Conservation (phyloP, 2,329 filamentous ascomycete genomes). For the Colletotrichum sp. region DNA sequence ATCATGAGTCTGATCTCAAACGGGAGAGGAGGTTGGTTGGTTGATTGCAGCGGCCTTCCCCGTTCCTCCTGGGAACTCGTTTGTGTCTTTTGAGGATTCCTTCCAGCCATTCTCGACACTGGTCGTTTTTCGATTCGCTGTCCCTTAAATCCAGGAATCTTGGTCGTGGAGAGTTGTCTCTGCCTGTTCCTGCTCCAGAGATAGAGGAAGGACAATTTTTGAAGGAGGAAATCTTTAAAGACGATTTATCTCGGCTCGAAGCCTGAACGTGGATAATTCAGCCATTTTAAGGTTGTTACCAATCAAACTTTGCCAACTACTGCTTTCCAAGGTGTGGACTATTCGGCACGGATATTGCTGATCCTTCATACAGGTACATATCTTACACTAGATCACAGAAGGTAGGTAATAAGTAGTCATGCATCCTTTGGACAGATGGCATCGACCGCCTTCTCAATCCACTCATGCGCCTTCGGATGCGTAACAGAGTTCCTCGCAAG, state of each 20-base stretch:
- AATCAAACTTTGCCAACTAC: background rate
- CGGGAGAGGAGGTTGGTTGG: background rate
- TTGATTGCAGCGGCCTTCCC: background rate
- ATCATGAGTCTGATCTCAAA: background rate
- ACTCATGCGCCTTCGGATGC: background rate
- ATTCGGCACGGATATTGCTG: background rate
- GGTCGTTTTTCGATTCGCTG: rapidly evolving
- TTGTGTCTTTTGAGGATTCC: background rate
- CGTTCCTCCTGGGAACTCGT: background rate
- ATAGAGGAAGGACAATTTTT: background rate
- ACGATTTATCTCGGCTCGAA: background rate
- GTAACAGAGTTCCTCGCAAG: background rate
- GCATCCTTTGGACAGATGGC: background rate
- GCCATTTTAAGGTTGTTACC: background rate
- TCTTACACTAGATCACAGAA: background rate
- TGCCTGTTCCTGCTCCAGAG: rapidly evolving
- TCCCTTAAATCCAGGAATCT: rapidly evolving
- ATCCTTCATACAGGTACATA: background rate
- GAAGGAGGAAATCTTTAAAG: rapidly evolving
- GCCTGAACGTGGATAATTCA: rapidly evolving
- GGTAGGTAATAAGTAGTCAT: background rate
- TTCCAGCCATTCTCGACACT: background rate
- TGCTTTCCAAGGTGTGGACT: background rate
- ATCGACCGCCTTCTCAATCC: background rate
- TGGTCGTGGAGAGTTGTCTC: background rate